Conservation (phyloP, 352 stramenopile species). For the Phytophthora fragariae region DNA sequence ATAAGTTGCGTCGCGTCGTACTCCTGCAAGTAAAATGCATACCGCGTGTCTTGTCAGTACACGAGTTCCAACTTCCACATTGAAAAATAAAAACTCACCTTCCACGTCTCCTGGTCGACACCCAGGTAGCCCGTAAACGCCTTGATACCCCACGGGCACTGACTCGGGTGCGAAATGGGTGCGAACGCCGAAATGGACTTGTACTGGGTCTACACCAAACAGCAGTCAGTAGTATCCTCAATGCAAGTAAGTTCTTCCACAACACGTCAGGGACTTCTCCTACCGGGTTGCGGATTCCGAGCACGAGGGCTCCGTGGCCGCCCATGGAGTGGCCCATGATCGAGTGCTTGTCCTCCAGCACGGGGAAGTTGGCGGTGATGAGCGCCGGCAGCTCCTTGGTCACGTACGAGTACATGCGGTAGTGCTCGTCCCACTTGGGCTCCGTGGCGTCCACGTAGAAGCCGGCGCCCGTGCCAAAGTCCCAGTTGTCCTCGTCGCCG, state of each 20-base stretch:
- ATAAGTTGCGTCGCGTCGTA: slow-evolving; percentile 95
- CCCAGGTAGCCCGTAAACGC: slow-evolving; percentile 98
- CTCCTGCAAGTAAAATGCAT: slow-evolving; percentile 27
- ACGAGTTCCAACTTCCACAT: neutral
- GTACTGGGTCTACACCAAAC: slow-evolving; percentile 70
- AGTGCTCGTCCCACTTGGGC: slow-evolving; percentile 93
- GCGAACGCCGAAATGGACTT: slow-evolving; percentile 96
- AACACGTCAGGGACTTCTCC: slow-evolving; percentile 5
- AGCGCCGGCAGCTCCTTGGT: slow-evolving; percentile 95
- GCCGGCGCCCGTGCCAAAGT: slow-evolving; percentile 97
- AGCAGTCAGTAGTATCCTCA: slow-evolving; percentile 9
- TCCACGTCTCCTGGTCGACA: slow-evolving; percentile 86
- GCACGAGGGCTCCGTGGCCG: slow-evolving; percentile 96
- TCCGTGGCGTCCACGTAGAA: slow-evolving; percentile 98
- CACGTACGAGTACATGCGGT: slow-evolving; percentile 98
- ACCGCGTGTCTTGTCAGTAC: neutral
- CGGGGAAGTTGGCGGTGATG: slow-evolving; percentile 87
- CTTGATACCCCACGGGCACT: slow-evolving; percentile 98
- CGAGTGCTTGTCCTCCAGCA: slow-evolving; percentile 83
- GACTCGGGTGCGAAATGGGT: slow-evolving; percentile 96
- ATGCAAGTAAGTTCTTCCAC: neutral
- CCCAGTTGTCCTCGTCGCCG: slow-evolving; percentile 95
- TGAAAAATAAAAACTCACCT: slow-evolving; percentile 37
- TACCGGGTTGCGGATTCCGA: slow-evolving; percentile 92
- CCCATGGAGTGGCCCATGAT: slow-evolving; percentile 98